Evolutionary conservation across 2,329 filamentous ascomycete species (phyloP).

Genomic region (Trichoderma sp.): DNA sequence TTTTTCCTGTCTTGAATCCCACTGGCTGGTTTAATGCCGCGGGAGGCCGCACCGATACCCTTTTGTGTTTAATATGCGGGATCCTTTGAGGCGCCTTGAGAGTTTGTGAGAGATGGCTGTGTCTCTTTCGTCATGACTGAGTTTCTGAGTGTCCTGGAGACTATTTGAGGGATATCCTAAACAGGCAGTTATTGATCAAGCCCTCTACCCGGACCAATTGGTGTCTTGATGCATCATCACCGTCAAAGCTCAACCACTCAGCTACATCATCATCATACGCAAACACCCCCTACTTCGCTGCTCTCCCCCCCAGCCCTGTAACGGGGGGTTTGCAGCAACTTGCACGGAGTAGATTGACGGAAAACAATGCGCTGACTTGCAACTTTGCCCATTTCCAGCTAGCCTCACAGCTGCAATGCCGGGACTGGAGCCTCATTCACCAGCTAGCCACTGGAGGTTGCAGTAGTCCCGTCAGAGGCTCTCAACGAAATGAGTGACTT

Average conservation of each 20-base stretch:
- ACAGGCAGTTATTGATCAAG: not conserved
- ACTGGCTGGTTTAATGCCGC: not conserved
- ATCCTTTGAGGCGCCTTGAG: not conserved
- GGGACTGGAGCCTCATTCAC: constrained; percentile 2
- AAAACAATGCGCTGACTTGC: not conserved
- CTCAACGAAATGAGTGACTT: not conserved
- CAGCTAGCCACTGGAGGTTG: constrained; percentile 2
- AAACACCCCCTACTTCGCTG: not conserved
- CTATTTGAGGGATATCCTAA: not conserved
- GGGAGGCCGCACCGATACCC: not conserved
- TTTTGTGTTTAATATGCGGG: not conserved
- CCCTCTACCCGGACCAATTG: not conserved
- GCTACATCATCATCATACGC: not conserved
- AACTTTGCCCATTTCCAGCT: not conserved
- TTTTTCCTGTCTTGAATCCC: not conserved
- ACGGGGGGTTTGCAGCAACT: not conserved
- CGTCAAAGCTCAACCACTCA: not conserved
- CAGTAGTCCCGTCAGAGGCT: not conserved
- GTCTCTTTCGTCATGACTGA: not conserved
- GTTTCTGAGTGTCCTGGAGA: not conserved
- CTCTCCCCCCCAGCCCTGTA: not conserved
- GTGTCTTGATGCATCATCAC: not conserved
- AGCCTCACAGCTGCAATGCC: constrained; percentile 1
- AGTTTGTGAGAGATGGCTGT: not conserved
- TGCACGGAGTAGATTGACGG: constrained; percentile 10